Base-by-base conservation (phyloP, 139 green algal genomes). In the Haematococcus sp. region DNA sequence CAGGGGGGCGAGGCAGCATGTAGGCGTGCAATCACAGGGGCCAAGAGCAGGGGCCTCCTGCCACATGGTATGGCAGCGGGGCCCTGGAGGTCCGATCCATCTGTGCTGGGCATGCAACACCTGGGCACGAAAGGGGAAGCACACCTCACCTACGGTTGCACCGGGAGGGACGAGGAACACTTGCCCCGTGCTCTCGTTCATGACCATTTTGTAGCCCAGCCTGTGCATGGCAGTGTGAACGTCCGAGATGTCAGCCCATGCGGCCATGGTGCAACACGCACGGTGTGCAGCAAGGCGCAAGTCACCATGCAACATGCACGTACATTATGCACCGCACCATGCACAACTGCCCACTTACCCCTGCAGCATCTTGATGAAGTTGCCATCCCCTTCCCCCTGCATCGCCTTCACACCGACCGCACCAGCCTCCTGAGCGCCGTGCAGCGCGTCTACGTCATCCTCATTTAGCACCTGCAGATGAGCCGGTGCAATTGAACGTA, bases 341-440 rank as follows among this genome's bases (percentile, higher is more conserved):
- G 63, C 32, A 3, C 19, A 31, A 54, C 31, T 34, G 3, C 31
- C 4, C 9, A 59, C 65, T 60, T 20, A 71, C 65, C 67, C 46
- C 61, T 81, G 60, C 13, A 81, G 68, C 75, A 81, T 81, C 59
- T 75, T 30, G 3, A 81, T 68, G 68, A 74, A 73, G 68, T 58
- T 58, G 40, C 46, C 64, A 23, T 59, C 75, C 1, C 60, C 75
- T 7, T 69, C 49, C 30, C 60, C 75, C 0, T 66, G 33, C 0
- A 58, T 49, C 20, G 31, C 68, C 0, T 58, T 49, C 13, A 49
- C 74, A 7, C 46, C 73, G 15, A 59, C 68, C 32, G 71, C 73
- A 17, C 73, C 74, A 32, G 66, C 43, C 51, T 4, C n/a, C 16
- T 51, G 16, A 4, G 61, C 32, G 28, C 17, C 31, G 7, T 71